Conservation (phyloP, 2,329 filamentous ascomycete genomes). For the Lizonia empirigonia region DNA sequence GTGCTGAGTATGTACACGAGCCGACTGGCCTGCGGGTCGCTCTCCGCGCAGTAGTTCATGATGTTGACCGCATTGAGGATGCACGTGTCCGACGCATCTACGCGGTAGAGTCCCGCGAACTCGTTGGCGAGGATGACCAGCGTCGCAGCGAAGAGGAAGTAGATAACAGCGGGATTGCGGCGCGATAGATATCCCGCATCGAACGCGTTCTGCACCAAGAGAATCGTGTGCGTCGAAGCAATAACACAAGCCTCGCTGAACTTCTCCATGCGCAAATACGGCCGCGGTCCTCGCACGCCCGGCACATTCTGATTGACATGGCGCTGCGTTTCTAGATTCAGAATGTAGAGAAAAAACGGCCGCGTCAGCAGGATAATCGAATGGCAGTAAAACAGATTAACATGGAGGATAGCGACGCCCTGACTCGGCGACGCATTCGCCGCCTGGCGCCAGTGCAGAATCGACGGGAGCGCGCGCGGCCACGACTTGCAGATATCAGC, state of each 20-base stretch:
- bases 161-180: constrained; percentile 49
- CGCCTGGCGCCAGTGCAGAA: constrained; percentile 60
- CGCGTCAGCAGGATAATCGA: constrained; percentile 67
- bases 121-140: constrained; percentile 50
- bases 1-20: constrained; percentile 47
- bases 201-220: constrained; percentile 49
- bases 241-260: constrained; percentile 52
- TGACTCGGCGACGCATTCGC: constrained; percentile 53
- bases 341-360: constrained; percentile 66
- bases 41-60: constrained; percentile 50
- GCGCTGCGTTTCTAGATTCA: constrained; percentile 53
- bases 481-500: constrained; percentile 60
- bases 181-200: constrained; percentile 50
- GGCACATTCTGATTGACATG: constrained; percentile 35
- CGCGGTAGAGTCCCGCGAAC: constrained; percentile 45
- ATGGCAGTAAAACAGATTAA: constrained; percentile 67
- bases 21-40: constrained; percentile 48
- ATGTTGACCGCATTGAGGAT: constrained; percentile 48
- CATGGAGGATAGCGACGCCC: constrained; percentile 65
- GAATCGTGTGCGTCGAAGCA: constrained; percentile 50
- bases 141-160: constrained; percentile 51
- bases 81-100: constrained; percentile 43
- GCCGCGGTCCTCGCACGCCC: constrained; percentile 31
- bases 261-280: constrained; percentile 54
- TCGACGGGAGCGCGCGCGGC: constrained; percentile 56